These are phyloP conservation scores for Kwoniella mangroviensis DNA, from an alignment of 768 basidiomycete species.

Conservation along the genomic window DNA sequence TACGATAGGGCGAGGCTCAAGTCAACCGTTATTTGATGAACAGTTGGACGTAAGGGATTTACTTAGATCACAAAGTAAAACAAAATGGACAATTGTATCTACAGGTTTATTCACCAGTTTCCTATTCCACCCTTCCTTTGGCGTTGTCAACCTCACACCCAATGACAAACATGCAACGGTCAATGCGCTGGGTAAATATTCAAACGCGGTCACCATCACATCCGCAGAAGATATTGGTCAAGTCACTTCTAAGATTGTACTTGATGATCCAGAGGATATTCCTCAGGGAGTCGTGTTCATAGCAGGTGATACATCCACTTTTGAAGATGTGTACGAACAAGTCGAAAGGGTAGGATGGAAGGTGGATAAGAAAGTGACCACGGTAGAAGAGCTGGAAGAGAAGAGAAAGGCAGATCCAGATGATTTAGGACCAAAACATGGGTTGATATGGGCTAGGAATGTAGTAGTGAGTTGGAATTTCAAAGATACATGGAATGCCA, in stretches of 20 bases:
- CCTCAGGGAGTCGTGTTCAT: constrained; percentile 47
- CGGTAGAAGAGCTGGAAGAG: constrained; percentile 11
- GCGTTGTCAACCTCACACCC: constrained; percentile 37
- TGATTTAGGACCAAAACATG: constrained; percentile 13
- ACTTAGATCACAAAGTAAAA: constrained; percentile 47
- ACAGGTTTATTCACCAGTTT: constrained; percentile 56
- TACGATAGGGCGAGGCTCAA: constrained; percentile 50
- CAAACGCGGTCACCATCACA: constrained; percentile 53
- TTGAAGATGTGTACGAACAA: constrained; percentile 45
- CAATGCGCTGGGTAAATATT: constrained; percentile 46
- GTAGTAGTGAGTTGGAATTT: constrained; percentile 20
- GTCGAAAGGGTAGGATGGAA: constrained; percentile 29
- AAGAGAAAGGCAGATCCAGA: constrained; percentile 7
- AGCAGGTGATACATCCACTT: constrained; percentile 55
- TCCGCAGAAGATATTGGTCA: constrained; percentile 52
- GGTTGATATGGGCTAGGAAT: constrained; percentile 21
- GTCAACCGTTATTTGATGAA: constrained; percentile 58
- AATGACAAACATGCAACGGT: constrained; percentile 26
- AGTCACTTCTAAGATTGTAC: constrained; percentile 44
- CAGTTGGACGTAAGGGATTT: constrained; percentile 57
- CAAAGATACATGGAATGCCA: constrained; percentile 20
- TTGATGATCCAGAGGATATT: constrained; percentile 6
- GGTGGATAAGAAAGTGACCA: background rate
- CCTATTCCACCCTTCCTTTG: constrained; percentile 52
- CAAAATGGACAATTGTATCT: constrained; percentile 54